These are phyloP conservation scores for Eucalyptus curtisii DNA, from an alignment of 345 rosid species.

Conservation along the genomic window DNA sequence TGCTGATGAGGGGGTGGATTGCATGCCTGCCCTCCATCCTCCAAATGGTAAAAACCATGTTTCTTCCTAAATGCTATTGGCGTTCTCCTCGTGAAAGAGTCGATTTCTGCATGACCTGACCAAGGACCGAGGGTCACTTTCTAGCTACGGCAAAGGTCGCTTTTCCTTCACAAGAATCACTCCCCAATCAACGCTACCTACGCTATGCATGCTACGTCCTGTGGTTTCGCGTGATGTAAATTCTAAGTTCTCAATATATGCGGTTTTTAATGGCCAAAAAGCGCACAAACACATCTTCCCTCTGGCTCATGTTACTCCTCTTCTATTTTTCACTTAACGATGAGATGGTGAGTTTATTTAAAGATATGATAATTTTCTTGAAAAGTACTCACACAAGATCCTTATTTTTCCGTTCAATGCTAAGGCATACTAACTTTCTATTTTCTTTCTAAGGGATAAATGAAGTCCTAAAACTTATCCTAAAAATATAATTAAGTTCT, in stretches of 20 bases:
- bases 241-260: background rate
- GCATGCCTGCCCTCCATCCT: background rate
- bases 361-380: background rate
- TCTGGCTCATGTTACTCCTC: background rate
- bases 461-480: rapidly evolving
- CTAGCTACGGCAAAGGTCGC: background rate
- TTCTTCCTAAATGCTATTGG: background rate
- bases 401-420: background rate
- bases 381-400: background rate
- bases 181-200: background rate
- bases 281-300: background rate
- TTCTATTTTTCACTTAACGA: background rate
- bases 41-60: background rate
- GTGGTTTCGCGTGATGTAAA: background rate
- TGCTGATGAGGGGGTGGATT: background rate
- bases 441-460: rapidly evolving
- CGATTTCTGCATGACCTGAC: background rate
- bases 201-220: background rate
- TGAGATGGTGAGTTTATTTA: background rate
- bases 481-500: rapidly evolving
- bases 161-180: background rate
- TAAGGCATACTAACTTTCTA: background rate
- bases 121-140: background rate
- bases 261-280: background rate
- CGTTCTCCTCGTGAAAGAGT: background rate